Evolutionary conservation across 1,284 basidiomycete genomes (phyloP).

Genomic region (Neonothopanus nambi): DNA sequence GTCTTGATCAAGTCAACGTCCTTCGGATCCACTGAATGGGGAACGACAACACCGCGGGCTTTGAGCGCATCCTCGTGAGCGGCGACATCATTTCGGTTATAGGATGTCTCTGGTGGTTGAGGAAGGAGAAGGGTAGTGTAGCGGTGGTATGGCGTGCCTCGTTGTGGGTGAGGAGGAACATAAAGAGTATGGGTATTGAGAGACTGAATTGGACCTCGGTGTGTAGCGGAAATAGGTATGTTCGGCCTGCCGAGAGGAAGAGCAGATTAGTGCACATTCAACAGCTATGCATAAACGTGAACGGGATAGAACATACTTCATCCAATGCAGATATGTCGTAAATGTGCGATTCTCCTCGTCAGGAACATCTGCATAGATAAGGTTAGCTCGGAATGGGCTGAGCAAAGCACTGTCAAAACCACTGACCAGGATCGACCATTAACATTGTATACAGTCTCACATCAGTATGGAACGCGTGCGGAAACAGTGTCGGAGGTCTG

Average conservation of each 20-base stretch:
- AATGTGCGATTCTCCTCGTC: conserved; percentile 65
- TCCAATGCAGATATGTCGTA: conserved; percentile 82
- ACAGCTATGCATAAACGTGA: not conserved
- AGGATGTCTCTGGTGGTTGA: conserved; percentile 47
- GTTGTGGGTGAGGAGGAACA: conserved; percentile 85
- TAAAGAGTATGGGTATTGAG: conserved; percentile 64
- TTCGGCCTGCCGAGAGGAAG: conserved; percentile 77
- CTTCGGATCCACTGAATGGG: not conserved
- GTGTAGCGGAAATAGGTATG: conserved; percentile 70
- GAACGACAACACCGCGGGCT: too few species aligned
- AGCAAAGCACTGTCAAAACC: conserved; percentile 10
- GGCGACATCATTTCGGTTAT: conserved; percentile 28
- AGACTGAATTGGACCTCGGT: conserved; percentile 39
- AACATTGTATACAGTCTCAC: conserved; percentile 85
- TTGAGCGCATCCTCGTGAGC: too few species aligned
- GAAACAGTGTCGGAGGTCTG: conserved; percentile 52
- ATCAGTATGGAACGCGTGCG: conserved; percentile 80
- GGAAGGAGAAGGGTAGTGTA: conserved; percentile 78
- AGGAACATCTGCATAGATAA: conserved; percentile 65
- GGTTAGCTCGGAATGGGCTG: conserved; percentile 4
- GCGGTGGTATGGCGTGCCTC: conserved; percentile 84
- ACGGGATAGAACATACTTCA: conserved; percentile 49
- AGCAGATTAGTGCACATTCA: not conserved
- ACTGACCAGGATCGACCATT: conserved; percentile 79
- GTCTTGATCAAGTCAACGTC: conserved; percentile 1